Percentiles rank a stretch among this genome's conserved stretches.
phyloP scores from a whole-genome alignment of 176 grass and related monocot genomes.

The Carex parvula region DNA sequence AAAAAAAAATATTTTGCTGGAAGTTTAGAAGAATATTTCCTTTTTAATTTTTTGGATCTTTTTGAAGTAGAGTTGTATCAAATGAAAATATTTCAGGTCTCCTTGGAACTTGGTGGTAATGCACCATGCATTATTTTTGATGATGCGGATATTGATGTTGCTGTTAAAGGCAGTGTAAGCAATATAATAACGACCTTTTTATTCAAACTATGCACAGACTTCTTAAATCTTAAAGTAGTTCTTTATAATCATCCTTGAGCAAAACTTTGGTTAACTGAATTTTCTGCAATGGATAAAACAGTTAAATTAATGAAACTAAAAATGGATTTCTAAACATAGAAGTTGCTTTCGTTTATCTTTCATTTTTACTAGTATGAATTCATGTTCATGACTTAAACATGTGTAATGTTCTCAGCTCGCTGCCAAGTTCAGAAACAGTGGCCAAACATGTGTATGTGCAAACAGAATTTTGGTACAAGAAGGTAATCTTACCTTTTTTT shows the following conservation, averaged over 20 bases:
- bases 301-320: neutral
- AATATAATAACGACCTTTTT: slow-evolving; percentile 11
- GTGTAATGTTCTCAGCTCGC: slow-evolving; percentile 56
- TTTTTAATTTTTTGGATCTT: slow-evolving; percentile 8
- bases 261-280: neutral
- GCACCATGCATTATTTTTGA: slow-evolving; percentile 97
- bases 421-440: slow-evolving; percentile 95
- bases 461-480: slow-evolving; percentile 98
- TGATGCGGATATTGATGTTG: slow-evolving; percentile 95
- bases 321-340: neutral
- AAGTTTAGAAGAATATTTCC: neutral
- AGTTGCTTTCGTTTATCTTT: neutral
- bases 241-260: neutral
- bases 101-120: slow-evolving; percentile 98
- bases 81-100: slow-evolving; percentile 54
- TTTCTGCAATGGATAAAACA: neutral
- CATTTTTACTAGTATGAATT: slow-evolving; percentile 6
- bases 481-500: slow-evolving; percentile 38
- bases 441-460: slow-evolving; percentile 96
- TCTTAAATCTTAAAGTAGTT: neutral
- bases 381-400: neutral
- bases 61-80: slow-evolving; percentile 23
- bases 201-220: neutral
- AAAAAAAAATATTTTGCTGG: neutral
- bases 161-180: slow-evolving; percentile 88